Evolutionary conservation across 2,329 filamentous ascomycete species (phyloP), one percentile per base, ranked within the genome.

Genomic region (Aspergillus aculeatus): DNA sequence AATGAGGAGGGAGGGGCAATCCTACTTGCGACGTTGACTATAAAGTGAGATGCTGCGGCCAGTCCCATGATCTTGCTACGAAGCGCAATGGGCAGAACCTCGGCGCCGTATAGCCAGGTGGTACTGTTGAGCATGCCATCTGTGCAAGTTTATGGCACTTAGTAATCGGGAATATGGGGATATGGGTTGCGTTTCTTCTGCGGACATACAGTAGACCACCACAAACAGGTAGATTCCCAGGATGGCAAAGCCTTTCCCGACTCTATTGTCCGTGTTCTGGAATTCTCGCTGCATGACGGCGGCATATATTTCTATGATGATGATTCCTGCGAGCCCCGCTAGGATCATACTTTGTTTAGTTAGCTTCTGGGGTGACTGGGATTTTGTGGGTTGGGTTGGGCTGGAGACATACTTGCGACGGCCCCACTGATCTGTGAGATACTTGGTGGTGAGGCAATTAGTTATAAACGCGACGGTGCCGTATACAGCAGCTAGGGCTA

Each of bases 141-240:
- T 80, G 32, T 16, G 23, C 23, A 23, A 23, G 23, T 23, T 23
- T 23, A 23, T 23, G 23, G 23, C 23, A 23, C 23, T 23, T 23
- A 23, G 23, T 23, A 4, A 23, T 5, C 23, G 1, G 23, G 23
- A 23, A 23, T 23, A 23, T 23, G 23, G 23, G 23, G 23, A 63
- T 48, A 61, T 60, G 56, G 21, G 16, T 35, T 35, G 32, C 11
- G 32, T 35, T 1, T 12, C 14, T 12, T 16, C 12, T 64, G 12
- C 11, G 3, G 35, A 69, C 79, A 63, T 66, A 82, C 81, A 85
- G 64, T 84, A 86, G 19, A 71, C 76, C 2, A 84, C 78, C 1
- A 82, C 84, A 61, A 86, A 86, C 0, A 86, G 73, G 61, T 85
- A 86, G 26, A 86, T 86, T 0, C 83, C 84, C 1, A 86, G 72